Percentiles rank a stretch among this genome's conserved stretches.
Conservation (phyloP, 2,329 filamentous ascomycete species). For the Colletotrichum sp. region DNA sequence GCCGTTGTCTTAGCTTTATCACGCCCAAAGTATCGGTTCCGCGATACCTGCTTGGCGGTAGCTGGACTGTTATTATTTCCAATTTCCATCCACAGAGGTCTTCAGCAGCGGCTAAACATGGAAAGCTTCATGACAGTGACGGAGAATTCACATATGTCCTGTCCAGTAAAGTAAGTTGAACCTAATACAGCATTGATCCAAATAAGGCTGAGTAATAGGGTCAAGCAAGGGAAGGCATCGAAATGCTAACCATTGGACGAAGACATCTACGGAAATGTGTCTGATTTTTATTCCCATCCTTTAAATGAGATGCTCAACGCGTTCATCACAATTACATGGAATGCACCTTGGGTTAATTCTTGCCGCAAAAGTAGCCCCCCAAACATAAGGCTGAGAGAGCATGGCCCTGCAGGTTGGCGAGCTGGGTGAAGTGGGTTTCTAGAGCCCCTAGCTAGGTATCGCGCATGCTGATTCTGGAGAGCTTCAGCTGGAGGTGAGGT, state of each 20-base stretch:
- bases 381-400: not conserved
- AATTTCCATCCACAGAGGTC: not conserved
- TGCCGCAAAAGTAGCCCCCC: not conserved
- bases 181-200: not conserved
- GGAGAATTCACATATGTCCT: not conserved
- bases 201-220: not conserved
- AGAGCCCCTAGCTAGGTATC: not conserved
- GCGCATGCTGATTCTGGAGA: not conserved
- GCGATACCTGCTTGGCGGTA: not conserved
- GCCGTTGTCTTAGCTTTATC: not conserved
- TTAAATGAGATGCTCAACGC: not conserved
- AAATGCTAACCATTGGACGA: not conserved
- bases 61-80: not conserved
- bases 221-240: not conserved
- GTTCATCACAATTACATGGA: not conserved
- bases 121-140: not conserved
- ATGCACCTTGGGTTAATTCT: not conserved
- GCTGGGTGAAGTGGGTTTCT: not conserved
- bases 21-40: not conserved
- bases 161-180: not conserved
- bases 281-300: not conserved
- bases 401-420: not conserved
- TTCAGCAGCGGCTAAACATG: not conserved
- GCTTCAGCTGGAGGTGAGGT: not conserved
- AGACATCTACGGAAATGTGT: not conserved